Conservation (phyloP, 208 protist species). For the Leishmania guyanensis region DNA sequence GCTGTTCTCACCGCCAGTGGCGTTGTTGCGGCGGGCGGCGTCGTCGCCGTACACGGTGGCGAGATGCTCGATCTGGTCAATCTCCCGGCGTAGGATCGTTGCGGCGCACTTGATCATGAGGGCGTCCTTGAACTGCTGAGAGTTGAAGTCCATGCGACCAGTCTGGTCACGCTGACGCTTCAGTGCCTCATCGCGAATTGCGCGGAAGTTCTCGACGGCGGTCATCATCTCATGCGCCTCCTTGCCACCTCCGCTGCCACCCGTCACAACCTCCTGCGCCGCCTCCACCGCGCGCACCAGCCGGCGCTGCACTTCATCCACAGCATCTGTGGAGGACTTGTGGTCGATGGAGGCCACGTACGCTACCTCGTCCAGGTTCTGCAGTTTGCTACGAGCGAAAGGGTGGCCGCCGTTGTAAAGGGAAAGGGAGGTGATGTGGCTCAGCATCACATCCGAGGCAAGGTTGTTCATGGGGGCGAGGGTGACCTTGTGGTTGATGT, state of each 20-base stretch:
- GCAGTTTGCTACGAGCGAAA: constrained; percentile 49
- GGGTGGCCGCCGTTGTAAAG: constrained; percentile 55
- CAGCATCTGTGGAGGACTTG: constrained; percentile 29
- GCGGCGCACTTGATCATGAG: constrained; percentile 86
- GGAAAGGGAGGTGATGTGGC: constrained; percentile 52
- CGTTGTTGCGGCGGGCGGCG: constrained; percentile 22
- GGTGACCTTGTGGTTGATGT: constrained; percentile 31
- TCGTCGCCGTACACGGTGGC: constrained; percentile 43
- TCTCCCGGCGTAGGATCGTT: constrained; percentile 53
- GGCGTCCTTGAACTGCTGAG: constrained; percentile 77
- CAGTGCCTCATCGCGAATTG: constrained; percentile 47
- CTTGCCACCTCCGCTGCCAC: constrained; percentile 40
- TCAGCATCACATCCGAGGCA: constrained; percentile 67
- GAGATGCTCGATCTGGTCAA: constrained; percentile 61
- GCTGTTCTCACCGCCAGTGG: constrained; percentile 20
- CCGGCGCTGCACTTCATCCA: constrained; percentile 34
- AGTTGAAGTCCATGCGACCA: constrained; percentile 72
- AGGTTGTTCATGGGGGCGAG: constrained; percentile 37
- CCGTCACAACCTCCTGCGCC: constrained; percentile 25
- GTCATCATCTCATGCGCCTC: constrained; percentile 34
- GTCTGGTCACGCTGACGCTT: constrained; percentile 48
- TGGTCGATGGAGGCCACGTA: constrained; percentile 38
- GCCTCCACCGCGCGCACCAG: constrained; percentile 31
- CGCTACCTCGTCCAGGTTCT: constrained; percentile 76
- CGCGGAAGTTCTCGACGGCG: constrained; percentile 40